Conservation (phyloP, 1,284 basidiomycete species). For the Afroboletus lepidellus region DNA sequence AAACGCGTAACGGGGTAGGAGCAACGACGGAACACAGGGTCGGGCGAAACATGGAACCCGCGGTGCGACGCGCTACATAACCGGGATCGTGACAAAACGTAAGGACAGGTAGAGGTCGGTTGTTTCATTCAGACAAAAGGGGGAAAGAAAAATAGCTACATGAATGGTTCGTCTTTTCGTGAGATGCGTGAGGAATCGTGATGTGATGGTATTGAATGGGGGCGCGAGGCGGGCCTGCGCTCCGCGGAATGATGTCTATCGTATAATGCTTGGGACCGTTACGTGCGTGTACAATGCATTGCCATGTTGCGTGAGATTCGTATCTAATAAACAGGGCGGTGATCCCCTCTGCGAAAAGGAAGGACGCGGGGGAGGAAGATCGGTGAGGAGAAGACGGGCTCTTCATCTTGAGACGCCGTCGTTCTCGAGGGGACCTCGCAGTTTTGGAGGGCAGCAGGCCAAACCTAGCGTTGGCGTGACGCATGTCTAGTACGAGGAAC, state of each 20-base stretch:
- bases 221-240: constrained; percentile 14
- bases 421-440: constrained; percentile 1
- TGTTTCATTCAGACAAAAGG: constrained; percentile 16
- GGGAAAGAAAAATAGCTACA: constrained; percentile 13
- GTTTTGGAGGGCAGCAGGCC: constrained; percentile 1
- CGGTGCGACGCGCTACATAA: not conserved
- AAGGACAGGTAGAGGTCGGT: constrained; percentile 22
- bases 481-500: constrained; percentile 24
- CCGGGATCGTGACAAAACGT: constrained; percentile 11
- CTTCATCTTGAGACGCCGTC: constrained; percentile 6
- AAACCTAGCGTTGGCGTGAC: not conserved
- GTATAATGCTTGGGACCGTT: constrained; percentile 26
- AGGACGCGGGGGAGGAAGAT: constrained; percentile 14
- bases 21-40: constrained; percentile 2
- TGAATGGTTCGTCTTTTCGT: constrained; percentile 15
- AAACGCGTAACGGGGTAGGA: not conserved
- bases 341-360: constrained; percentile 7
- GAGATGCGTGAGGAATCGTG: constrained; percentile 18
- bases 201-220: constrained; percentile 7
- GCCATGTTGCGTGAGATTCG: constrained; percentile 22
- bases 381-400: constrained; percentile 2
- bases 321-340: constrained; percentile 20
- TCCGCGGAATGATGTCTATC: constrained; percentile 24
- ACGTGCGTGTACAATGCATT: constrained; percentile 31
- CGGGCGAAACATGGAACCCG: not conserved